Conservation (phyloP, 2,329 filamentous ascomycete genomes). For the Sodiomyces alkalinus region DNA sequence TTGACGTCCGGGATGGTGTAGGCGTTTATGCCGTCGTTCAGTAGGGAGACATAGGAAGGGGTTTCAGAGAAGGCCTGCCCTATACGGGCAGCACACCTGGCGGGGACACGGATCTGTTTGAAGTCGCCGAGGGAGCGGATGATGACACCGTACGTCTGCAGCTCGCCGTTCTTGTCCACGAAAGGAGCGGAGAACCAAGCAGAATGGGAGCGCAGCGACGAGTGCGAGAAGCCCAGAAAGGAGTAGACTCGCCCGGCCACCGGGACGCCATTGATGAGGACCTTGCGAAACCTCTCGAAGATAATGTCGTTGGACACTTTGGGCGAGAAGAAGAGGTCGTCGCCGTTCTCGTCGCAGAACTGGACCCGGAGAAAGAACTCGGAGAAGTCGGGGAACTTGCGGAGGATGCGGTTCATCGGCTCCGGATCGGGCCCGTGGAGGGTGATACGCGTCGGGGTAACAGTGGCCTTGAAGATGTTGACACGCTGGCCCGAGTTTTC, state of each 20-base stretch:
- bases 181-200: constrained; percentile 47
- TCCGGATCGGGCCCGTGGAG: constrained; percentile 50
- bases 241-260: constrained; percentile 47
- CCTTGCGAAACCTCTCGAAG: constrained; percentile 41
- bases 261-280: constrained; percentile 43
- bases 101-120: constrained; percentile 31
- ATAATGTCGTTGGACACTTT: constrained; percentile 30
- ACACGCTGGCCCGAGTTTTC: constrained; percentile 25
- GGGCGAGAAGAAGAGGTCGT: constrained; percentile 43
- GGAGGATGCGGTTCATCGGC: constrained; percentile 53
- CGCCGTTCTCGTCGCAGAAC: constrained; percentile 60
- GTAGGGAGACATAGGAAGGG: constrained; percentile 40
- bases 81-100: constrained; percentile 42
- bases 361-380: constrained; percentile 55
- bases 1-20: constrained; percentile 34
- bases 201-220: constrained; percentile 55
- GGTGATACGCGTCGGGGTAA: constrained; percentile 44
- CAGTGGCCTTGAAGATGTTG: constrained; percentile 36
- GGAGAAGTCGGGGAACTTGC: constrained; percentile 43
- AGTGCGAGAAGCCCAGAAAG: constrained; percentile 70
- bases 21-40: constrained; percentile 18
- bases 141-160: constrained; percentile 25
- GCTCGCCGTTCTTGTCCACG: constrained; percentile 14
- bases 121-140: constrained; percentile 36
- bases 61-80: constrained; percentile 65